phyloP scores from a whole-genome alignment of 495 filamentous ascomycete species.

The Penicillium robsamsonii region DNA sequence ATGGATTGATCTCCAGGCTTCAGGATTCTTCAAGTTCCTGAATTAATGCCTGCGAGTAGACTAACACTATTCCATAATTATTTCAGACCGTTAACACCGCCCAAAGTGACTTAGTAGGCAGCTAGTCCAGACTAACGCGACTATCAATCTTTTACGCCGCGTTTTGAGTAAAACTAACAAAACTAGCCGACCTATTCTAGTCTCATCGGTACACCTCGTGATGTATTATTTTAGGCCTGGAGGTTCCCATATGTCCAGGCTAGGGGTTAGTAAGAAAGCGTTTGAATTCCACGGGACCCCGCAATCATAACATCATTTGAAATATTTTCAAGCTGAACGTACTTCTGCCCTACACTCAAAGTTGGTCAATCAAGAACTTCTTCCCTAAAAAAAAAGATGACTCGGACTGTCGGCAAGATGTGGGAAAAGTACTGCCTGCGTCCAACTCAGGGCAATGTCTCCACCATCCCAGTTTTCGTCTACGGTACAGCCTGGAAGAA shows the following conservation, averaged over 20 bases:
- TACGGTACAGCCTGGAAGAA: constrained; percentile 94
- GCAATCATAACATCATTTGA: constrained; percentile 1
- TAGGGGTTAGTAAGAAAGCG: neutral
- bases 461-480: constrained; percentile 55
- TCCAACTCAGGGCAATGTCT: constrained; percentile 25
- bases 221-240: too few species aligned
- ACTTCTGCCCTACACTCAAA: neutral
- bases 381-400: constrained; percentile 19
- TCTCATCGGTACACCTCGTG: too few species aligned
- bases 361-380: neutral
- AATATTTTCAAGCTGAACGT: neutral
- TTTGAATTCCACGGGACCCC: neutral
- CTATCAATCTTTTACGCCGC: neutral
- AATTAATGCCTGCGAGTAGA: neutral
- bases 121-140: neutral
- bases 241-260: too few species aligned
- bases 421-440: constrained; percentile 39
- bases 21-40: neutral
- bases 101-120: neutral
- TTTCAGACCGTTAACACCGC: neutral
- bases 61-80: neutral
- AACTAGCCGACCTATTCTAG: neutral
- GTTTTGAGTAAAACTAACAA: neutral
- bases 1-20: constrained; percentile 10
- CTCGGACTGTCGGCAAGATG: constrained; percentile 29